Evolutionary conservation across 2,329 filamentous ascomycete species (phyloP).

Genomic region (Trichophyton schoenleinii): DNA sequence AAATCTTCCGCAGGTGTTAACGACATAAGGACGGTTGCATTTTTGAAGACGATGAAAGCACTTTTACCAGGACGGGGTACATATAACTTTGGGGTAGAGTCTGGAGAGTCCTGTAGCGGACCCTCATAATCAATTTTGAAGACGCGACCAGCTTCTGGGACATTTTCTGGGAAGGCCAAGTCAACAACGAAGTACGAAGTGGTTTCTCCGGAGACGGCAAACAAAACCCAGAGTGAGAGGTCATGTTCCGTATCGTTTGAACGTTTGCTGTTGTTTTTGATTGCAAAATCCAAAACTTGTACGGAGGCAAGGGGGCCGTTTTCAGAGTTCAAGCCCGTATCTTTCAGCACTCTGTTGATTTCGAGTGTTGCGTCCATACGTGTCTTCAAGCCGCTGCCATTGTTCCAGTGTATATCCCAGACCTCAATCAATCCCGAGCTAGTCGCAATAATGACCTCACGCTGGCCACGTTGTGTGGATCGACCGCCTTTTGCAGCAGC

Average conservation of each 20-base stretch:
- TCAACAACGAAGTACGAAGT: conserved; percentile 67
- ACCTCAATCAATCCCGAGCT: conserved; percentile 64
- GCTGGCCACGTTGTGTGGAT: conserved; percentile 63
- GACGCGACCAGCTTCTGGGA: conserved; percentile 49
- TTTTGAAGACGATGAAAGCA: conserved; percentile 69
- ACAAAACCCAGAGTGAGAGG: conserved; percentile 47
- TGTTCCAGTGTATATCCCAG: conserved; percentile 82
- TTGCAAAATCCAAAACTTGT: conserved; percentile 49
- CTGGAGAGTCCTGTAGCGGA: conserved; percentile 33
- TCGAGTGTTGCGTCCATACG: conserved; percentile 58
- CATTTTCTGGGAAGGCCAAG: conserved; percentile 45
- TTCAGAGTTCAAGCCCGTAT: conserved; percentile 39
- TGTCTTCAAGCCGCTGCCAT: conserved; percentile 61
- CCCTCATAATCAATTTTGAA: conserved; percentile 56
- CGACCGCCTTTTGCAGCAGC: conserved; percentile 65
- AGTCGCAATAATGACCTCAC: conserved; percentile 70
- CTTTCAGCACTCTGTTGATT: conserved; percentile 50
- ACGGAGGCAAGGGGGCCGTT: conserved; percentile 22
- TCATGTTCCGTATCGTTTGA: neutral
- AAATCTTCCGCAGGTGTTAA: conserved; percentile 56
- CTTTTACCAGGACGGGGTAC: conserved; percentile 68
- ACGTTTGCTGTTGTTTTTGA: neutral
- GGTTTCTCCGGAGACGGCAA: conserved; percentile 42
- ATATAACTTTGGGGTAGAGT: conserved; percentile 53
- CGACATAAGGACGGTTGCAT: conserved; percentile 65